Percentiles rank a stretch among this genome's conserved stretches.
Conservation (phyloP, 164 flowering plant genomes). For the Saururus chinensis region DNA sequence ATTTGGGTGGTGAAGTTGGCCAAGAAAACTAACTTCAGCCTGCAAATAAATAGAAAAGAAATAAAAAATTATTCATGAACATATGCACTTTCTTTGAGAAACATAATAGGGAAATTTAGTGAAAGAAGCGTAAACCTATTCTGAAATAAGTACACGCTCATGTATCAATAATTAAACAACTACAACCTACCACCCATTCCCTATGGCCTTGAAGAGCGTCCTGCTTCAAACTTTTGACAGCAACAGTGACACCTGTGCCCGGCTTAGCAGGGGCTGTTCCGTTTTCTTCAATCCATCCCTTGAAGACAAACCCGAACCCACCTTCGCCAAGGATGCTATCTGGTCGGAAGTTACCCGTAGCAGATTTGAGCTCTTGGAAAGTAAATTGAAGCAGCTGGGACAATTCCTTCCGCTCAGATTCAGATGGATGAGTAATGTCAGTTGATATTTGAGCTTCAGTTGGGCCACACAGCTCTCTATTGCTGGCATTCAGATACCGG, state of each 20-base stretch:
- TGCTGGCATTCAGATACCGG: constrained; percentile 88
- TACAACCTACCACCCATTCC: constrained; percentile 80
- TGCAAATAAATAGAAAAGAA: constrained; percentile 27
- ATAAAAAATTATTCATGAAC: not conserved
- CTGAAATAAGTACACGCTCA: not conserved
- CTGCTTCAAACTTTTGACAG: constrained; percentile 92
- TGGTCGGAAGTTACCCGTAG: constrained; percentile 91
- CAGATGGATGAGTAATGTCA: constrained; percentile 26
- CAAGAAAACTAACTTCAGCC: constrained; percentile 95
- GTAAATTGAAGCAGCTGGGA: constrained; percentile 54
- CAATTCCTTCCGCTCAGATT: constrained; percentile 21
- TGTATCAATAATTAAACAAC: not conserved
- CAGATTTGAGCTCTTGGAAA: constrained; percentile 82
- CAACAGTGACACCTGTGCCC: constrained; percentile 84
- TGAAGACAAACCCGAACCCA: constrained; percentile 92
- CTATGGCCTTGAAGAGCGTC: constrained; percentile 96
- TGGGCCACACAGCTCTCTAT: constrained; percentile 59
- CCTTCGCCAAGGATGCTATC: constrained; percentile 97
- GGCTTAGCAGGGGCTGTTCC: constrained; percentile 94
- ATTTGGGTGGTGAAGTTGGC: constrained; percentile 92
- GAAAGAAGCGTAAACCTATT: no score
- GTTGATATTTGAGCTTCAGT: constrained; percentile 47
- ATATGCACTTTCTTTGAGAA: no score
- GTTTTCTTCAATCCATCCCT: constrained; percentile 96
- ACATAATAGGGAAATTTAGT: no score